Percentiles rank a stretch among this genome's conserved stretches.
These are phyloP conservation scores for Erysiphe neolycopersici DNA, from an alignment of 2,329 filamentous ascomycete genomes.

Conservation along the genomic window DNA sequence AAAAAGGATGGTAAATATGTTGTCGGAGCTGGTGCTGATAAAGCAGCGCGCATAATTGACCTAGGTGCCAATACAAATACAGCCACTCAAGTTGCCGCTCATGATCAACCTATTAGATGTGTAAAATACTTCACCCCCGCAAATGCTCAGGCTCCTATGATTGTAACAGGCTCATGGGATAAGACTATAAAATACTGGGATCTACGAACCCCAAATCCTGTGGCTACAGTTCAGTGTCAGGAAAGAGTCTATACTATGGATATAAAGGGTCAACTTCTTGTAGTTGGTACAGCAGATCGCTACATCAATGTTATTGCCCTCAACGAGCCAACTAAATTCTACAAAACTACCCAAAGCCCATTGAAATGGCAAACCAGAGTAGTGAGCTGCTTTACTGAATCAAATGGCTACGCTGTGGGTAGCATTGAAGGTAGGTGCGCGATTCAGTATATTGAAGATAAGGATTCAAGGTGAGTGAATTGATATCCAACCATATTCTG, in stretches of 20 bases:
- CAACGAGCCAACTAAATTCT: slow-evolving; percentile 65
- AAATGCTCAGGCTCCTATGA: slow-evolving; percentile 38
- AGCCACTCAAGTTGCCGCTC: slow-evolving; percentile 46
- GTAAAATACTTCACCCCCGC: slow-evolving; percentile 52
- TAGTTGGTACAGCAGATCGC: slow-evolving; percentile 77
- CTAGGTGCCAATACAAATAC: slow-evolving; percentile 36
- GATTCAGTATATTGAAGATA: slow-evolving; percentile 95
- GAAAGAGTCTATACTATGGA: slow-evolving; percentile 83
- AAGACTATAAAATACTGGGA: slow-evolving; percentile 85
- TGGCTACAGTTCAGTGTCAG: slow-evolving; percentile 37
- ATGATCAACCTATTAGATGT: slow-evolving; percentile 58
- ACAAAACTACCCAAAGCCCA: slow-evolving; percentile 88
- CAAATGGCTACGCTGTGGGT: slow-evolving; percentile 76
- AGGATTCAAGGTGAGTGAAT: slow-evolving; percentile 40
- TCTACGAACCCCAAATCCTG: slow-evolving; percentile 36
- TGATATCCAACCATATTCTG: neutral
- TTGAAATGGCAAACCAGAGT: slow-evolving; percentile 96
- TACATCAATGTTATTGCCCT: slow-evolving; percentile 93
- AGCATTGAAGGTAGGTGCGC: slow-evolving; percentile 93
- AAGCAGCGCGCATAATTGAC: slow-evolving; percentile 71
- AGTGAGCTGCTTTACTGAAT: slow-evolving; percentile 83
- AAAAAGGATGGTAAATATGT: slow-evolving; percentile 68
- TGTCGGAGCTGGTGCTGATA: slow-evolving; percentile 70
- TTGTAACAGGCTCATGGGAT: slow-evolving; percentile 83
- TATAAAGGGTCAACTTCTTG: slow-evolving; percentile 62